Conservation (phyloP, 306 rosid genomes). For the Astragalus glycyphyllos region DNA sequence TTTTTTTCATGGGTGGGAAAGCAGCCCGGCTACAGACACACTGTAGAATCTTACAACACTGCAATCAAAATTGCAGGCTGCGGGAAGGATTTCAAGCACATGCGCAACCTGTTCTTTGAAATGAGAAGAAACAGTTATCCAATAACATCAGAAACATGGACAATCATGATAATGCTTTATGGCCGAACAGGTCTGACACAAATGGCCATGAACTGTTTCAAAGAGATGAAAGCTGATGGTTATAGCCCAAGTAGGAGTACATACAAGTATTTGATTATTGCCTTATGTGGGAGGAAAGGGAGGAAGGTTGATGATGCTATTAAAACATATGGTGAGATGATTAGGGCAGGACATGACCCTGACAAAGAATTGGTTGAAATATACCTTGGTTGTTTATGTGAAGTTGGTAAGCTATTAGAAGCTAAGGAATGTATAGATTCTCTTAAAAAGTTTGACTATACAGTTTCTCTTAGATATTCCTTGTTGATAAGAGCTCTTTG, state of each 20-base stretch:
- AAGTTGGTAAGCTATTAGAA: conserved; percentile 62
- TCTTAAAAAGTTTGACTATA: conserved; percentile 60
- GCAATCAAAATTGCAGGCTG: conserved; percentile 87
- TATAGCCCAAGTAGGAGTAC: conserved; percentile 65
- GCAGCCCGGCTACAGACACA: conserved; percentile 63
- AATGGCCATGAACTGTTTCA: conserved; percentile 68
- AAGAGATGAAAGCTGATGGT: conserved; percentile 72
- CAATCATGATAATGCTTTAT: conserved; percentile 86
- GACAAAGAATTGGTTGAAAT: conserved; percentile 78
- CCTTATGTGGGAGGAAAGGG: conserved; percentile 79
- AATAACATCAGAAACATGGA: conserved; percentile 86
- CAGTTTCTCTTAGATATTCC: conserved; percentile 62
- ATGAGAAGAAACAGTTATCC: conserved; percentile 75
- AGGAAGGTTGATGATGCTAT: conserved; percentile 80
- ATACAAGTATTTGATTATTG: conserved; percentile 77
- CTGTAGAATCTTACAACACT: conserved; percentile 76
- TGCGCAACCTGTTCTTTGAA: conserved; percentile 77
- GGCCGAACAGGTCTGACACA: conserved; percentile 88
- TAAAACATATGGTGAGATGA: conserved; percentile 65
- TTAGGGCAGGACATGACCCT: conserved; percentile 56
- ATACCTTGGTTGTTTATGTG: conserved; percentile 77
- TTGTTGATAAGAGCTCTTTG: conserved; percentile 77
- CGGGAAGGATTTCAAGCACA: conserved; percentile 90
- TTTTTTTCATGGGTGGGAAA: conserved; percentile 87
- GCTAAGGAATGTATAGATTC: conserved; percentile 70